These are phyloP conservation scores for Saposhnikovia divaricata DNA, from an alignment of 129 eudicot genomes.

Conservation along the genomic window DNA sequence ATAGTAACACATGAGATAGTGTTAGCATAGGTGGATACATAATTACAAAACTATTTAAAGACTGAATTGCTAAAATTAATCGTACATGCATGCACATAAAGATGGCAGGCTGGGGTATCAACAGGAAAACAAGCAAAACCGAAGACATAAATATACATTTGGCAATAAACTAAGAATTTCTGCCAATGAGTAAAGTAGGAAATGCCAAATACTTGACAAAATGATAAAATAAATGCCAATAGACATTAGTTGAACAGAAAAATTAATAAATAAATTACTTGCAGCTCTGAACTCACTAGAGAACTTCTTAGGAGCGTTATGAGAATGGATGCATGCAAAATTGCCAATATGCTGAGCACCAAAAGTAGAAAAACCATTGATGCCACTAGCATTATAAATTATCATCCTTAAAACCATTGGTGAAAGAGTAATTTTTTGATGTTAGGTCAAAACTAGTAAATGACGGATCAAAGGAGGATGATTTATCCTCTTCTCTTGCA, in stretches of 20 bases:
- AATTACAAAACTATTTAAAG: neutral
- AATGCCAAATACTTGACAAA: neutral
- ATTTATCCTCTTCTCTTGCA: constrained; percentile 81
- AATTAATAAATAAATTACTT: neutral
- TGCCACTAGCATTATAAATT: constrained; percentile 30
- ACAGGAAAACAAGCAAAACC: neutral
- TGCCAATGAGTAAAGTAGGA: neutral
- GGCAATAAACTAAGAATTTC: neutral
- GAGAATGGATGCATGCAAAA: constrained; percentile 34
- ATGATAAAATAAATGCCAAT: neutral
- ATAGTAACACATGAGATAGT: neutral
- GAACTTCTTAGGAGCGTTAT: constrained; percentile 32
- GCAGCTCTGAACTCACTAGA: constrained; percentile 34
- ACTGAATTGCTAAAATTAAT: neutral
- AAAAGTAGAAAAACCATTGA: constrained; percentile 44
- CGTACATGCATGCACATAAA: neutral
- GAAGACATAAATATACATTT: neutral
- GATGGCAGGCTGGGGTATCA: neutral
- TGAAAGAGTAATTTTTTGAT: constrained; percentile 18
- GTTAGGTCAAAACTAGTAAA: constrained; percentile 25
- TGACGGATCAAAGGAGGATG: constrained; percentile 22
- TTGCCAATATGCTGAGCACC: constrained; percentile 38
- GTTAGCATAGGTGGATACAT: neutral
- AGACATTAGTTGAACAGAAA: neutral
- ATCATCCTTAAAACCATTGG: constrained; percentile 24